Conservation (phyloP, 2,329 filamentous ascomycete species). For the Diaporthe velutina region DNA sequence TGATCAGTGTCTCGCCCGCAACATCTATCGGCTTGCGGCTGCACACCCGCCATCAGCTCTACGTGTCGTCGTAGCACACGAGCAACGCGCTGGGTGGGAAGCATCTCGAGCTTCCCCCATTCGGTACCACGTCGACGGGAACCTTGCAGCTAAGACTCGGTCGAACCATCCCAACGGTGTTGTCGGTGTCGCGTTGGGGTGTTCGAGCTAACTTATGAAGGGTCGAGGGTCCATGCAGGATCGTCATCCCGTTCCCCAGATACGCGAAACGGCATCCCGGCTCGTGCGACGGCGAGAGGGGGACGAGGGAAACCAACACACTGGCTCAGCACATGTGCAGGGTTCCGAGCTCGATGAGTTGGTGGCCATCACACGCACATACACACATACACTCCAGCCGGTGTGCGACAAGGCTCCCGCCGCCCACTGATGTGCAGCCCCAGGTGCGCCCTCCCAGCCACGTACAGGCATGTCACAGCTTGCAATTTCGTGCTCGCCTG, state of each 20-base stretch:
- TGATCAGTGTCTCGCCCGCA: neutral
- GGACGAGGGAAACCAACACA: neutral
- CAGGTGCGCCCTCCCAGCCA: conserved; percentile 12
- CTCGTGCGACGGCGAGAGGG: neutral
- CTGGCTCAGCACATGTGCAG: neutral
- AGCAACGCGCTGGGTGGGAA: neutral
- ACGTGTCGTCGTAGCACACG: neutral
- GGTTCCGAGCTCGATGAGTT: neutral
- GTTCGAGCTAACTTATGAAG: conserved; percentile 3
- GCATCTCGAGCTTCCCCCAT: neutral
- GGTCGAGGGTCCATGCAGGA: conserved; percentile 21
- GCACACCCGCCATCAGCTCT: neutral
- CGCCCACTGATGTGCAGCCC: neutral
- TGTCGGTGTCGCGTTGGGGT: neutral
- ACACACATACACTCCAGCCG: neutral
- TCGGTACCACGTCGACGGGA: conserved; percentile 26
- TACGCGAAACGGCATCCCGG: conserved; percentile 23
- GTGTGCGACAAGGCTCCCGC: conserved; percentile 11
- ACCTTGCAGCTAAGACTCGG: conserved; percentile 26
- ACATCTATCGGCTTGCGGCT: too few relatives aligned
- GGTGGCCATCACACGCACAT: neutral
- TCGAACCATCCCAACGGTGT: conserved; percentile 24
- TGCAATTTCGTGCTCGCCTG: conserved; percentile 19
- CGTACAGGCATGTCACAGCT: conserved; percentile 28
- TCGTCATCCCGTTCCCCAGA: conserved; percentile 6